These are phyloP conservation scores for Aspergillus intermedius DNA, from an alignment of 2,329 filamentous ascomycete genomes.

Conservation along the genomic window DNA sequence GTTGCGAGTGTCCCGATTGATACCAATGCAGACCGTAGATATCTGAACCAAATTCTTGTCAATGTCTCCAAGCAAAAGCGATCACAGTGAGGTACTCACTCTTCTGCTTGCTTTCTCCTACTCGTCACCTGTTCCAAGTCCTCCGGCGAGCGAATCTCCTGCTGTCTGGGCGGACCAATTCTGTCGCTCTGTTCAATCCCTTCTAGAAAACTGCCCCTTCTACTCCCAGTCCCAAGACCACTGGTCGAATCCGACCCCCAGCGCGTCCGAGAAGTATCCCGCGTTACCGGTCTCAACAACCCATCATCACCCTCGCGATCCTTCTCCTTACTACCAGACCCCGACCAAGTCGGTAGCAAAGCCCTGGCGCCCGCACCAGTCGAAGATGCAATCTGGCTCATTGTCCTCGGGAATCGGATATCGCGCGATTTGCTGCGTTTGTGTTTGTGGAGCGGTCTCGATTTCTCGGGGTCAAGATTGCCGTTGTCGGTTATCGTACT, in stretches of 20 bases:
- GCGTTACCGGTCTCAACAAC: constrained; percentile 23
- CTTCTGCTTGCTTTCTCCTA: constrained; percentile 70
- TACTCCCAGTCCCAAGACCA: constrained; percentile 16
- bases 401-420: constrained; percentile 24
- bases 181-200: constrained; percentile 19
- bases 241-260: constrained; percentile 30
- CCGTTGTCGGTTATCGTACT: constrained; percentile 8
- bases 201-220: constrained; percentile 25
- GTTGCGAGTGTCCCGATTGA: constrained; percentile 34
- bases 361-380: constrained; percentile 19
- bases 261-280: constrained; percentile 25
- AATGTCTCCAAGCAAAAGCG: neutral
- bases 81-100: constrained; percentile 49
- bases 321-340: constrained; percentile 17
- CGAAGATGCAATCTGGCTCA: constrained; percentile 27
- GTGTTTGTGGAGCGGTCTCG: constrained; percentile 17
- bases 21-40: constrained; percentile 28
- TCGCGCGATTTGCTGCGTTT: constrained; percentile 28
- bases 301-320: constrained; percentile 25
- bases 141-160: constrained; percentile 26
- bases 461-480: constrained; percentile 5
- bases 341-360: constrained; percentile 26
- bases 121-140: constrained; percentile 41
- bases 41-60: constrained; percentile 11
- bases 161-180: constrained; percentile 20